Percentiles rank a stretch among this genome's conserved stretches.
Conservation (phyloP, 192 early-diverging fungal species). For the Neocallimastix lanati region DNA sequence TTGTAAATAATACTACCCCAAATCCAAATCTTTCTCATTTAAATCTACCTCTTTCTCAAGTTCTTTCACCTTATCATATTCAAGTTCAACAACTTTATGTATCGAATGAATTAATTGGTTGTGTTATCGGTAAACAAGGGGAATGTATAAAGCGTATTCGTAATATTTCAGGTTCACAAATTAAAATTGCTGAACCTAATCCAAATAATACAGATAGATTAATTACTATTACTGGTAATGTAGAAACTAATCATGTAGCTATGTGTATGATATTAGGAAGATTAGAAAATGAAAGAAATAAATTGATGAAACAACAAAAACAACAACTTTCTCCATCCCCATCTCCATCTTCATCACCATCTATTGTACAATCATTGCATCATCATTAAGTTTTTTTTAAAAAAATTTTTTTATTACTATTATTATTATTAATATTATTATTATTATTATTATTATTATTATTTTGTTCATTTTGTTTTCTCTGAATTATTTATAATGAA, state of each 20-base stretch:
- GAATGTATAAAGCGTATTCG: slow-evolving; percentile 15
- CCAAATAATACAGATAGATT: slow-evolving; percentile 66
- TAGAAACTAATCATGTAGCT: slow-evolving; percentile 75
- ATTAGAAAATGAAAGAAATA: slow-evolving; percentile 59
- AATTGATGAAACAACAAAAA: neutral
- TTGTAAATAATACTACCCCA: neutral
- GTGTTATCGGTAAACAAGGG: slow-evolving; percentile 89
- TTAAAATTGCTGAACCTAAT: slow-evolving; percentile 74
- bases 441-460: no score
- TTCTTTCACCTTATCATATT: neutral
- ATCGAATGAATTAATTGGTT: slow-evolving; percentile 86
- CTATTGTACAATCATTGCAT: no score
- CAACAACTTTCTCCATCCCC: neutral
- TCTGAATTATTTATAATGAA: no score
- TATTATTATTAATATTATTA: no score
- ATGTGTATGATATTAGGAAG: slow-evolving; percentile 73
- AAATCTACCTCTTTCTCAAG: neutral
- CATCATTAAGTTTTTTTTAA: no score
- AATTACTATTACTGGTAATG: slow-evolving; percentile 77
- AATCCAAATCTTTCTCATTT: neutral
- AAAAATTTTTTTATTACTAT: no score
- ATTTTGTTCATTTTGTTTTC: no score
- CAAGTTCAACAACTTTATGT: slow-evolving; percentile 52
- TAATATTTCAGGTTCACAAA: slow-evolving; percentile 28
- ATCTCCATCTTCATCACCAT: neutral